Percentiles rank a stretch among this genome's conserved stretches.
Evolutionary conservation across 257 asterid species (phyloP).

Genomic region (Solanum lignicaule): DNA sequence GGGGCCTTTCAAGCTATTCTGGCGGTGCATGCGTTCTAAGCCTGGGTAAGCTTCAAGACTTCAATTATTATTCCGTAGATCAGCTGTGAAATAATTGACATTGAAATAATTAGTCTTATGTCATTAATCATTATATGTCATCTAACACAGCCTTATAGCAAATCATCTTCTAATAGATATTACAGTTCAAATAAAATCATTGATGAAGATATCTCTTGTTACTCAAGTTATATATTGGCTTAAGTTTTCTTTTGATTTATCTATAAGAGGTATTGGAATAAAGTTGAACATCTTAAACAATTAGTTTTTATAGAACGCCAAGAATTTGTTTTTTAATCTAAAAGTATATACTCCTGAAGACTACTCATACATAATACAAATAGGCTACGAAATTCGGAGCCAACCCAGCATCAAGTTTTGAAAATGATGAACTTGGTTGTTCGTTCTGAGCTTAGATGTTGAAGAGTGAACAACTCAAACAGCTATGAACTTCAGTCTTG

Average conservation of each 20-base stretch:
- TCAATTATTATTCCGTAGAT: neutral
- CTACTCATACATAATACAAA: neutral
- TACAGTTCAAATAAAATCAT: neutral
- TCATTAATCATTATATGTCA: neutral
- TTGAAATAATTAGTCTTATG: neutral
- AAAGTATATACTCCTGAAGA: neutral
- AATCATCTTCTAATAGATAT: neutral
- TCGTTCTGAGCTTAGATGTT: neutral
- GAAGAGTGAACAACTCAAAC: neutral
- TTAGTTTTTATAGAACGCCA: neutral
- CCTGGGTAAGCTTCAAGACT: constrained; percentile 55
- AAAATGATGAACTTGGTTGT: neutral
- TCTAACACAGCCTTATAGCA: neutral
- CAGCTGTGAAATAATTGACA: neutral
- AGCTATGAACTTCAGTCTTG: neutral
- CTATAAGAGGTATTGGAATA: neutral
- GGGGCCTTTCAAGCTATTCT: constrained; percentile 89
- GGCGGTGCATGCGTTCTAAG: constrained; percentile 88
- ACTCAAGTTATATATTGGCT: neutral
- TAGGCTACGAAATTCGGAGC: neutral
- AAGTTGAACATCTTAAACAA: neutral
- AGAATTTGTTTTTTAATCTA: neutral
- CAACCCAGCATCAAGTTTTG: neutral
- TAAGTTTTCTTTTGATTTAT: neutral
- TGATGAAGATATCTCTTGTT: neutral